A percentile compares a stretch with the other conserved stretches of the same genome.
Evolutionary conservation across 1,139 yeast species (phyloP).

Genomic region (Arxiozyma bovina): DNA sequence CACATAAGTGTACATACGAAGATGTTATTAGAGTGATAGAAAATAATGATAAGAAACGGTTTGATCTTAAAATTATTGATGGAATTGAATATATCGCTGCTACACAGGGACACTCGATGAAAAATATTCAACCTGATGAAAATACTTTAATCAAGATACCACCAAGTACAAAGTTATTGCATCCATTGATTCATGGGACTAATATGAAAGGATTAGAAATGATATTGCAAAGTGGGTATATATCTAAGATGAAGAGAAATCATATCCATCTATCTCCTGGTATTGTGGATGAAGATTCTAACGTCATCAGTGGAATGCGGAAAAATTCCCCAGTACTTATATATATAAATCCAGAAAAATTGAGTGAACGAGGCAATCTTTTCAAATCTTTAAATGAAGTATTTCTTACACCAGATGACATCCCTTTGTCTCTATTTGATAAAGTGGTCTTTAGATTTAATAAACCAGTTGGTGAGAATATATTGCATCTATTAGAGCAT

Average conservation of each 20-base stretch:
- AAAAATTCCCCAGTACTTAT: conserved; percentile 51
- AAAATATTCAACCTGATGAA: conserved; percentile 37
- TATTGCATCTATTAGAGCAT: conserved; percentile 1
- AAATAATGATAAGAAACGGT: conserved; percentile 63
- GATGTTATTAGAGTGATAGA: conserved; percentile 57
- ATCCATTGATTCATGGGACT: conserved; percentile 72
- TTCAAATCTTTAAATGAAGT: conserved; percentile 68
- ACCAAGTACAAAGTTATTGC: conserved; percentile 33
- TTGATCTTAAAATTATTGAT: conserved; percentile 34
- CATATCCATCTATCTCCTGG: conserved; percentile 75
- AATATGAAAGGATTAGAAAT: conserved; percentile 39
- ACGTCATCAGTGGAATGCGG: conserved; percentile 66
- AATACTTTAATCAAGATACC: conserved; percentile 34
- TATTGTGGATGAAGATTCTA: conserved; percentile 24
- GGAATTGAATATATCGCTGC: conserved; percentile 55
- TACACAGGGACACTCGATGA: conserved; percentile 81
- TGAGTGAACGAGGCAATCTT: conserved; percentile 34
- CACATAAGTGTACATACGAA: conserved; percentile 42
- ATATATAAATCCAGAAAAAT: conserved; percentile 43
- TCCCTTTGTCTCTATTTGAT: conserved; percentile 41
- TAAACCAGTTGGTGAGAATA: not conserved
- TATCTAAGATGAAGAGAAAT: conserved; percentile 62
- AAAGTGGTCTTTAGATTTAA: conserved; percentile 28
- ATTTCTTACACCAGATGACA: conserved; percentile 57
- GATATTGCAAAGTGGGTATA: conserved; percentile 40